phyloP scores from a whole-genome alignment of 208 protist species.

The Trypanosoma melophagium region DNA sequence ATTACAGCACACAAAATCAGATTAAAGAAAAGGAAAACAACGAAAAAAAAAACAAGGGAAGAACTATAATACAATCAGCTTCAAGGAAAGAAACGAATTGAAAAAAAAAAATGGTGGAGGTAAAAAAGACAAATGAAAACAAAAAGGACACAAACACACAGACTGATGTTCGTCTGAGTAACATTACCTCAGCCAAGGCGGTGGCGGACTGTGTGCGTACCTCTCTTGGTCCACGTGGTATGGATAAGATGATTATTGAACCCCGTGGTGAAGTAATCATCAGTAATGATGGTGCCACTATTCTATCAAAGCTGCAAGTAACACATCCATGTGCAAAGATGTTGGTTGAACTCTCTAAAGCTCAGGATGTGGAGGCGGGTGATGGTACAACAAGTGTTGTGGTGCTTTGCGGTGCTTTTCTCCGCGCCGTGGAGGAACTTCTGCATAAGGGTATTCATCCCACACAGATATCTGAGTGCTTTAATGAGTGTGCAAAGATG shows the following conservation, averaged over 20 bases:
- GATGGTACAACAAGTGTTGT: constrained; percentile 99
- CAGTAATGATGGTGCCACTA: constrained; percentile 99
- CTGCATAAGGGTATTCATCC: constrained; percentile 98
- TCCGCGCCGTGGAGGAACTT: constrained; percentile 91
- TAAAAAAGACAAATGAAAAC: constrained; percentile 60
- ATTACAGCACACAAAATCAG: not conserved
- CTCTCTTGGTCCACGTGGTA: constrained; percentile 98
- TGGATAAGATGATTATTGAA: constrained; percentile 97
- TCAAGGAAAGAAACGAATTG: constrained; percentile 4
- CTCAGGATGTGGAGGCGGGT: constrained; percentile 99
- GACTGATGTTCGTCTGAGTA: constrained; percentile 91
- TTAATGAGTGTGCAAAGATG: constrained; percentile 85
- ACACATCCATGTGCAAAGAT: constrained; percentile 98
- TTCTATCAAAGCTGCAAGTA: constrained; percentile 96
- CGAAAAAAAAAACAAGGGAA: not conserved
- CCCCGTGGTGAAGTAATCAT: constrained; percentile 96
- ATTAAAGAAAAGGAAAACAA: constrained; percentile 2
- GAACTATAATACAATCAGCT: not conserved
- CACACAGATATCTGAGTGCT: constrained; percentile 94
- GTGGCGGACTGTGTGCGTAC: constrained; percentile 98
- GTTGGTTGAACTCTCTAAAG: constrained; percentile 98
- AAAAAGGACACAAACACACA: constrained; percentile 90
- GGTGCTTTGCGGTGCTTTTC: constrained; percentile 96
- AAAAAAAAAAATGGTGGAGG: constrained; percentile 13
- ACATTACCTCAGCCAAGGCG: constrained; percentile 93